Evolutionary conservation across 257 asterid genomes (phyloP).

Genomic region (Ajuga chamaepitys): DNA sequence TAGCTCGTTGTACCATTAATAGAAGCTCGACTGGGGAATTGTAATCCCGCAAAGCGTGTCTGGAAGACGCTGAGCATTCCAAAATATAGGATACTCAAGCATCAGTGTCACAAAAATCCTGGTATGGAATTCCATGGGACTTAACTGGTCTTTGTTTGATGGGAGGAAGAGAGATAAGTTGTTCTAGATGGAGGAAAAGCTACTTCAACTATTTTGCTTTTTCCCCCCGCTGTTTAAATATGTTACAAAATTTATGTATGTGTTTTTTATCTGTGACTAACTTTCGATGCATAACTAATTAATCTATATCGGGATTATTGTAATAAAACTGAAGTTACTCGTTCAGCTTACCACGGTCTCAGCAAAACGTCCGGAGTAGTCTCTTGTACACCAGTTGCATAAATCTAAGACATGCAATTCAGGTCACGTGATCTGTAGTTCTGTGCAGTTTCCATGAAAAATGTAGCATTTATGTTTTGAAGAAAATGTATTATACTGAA

Average conservation of each 20-base stretch:
- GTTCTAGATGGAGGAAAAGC: background rate
- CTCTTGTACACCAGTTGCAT: too few relatives aligned
- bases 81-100: background rate
- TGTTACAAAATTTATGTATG: too few relatives aligned
- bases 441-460: too few relatives aligned
- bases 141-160: conserved; percentile 1
- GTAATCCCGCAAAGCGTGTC: background rate
- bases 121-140: too few relatives aligned
- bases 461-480: too few relatives aligned
- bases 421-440: too few relatives aligned
- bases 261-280: background rate
- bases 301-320: too few relatives aligned
- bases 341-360: too few relatives aligned
- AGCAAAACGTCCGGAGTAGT: too few relatives aligned
- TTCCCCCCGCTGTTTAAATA: conserved; percentile 3
- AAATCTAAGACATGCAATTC: too few relatives aligned
- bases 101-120: background rate
- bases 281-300: background rate
- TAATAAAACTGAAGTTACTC: too few relatives aligned
- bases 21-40: conserved; percentile 3
- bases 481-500: too few relatives aligned
- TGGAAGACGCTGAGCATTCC: background rate
- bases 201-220: conserved; percentile 10
- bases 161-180: background rate
- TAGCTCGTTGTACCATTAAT: background rate